Evolutionary conservation across 2,329 filamentous ascomycete species (phyloP).

Genomic region (Thermoascus crustaceus): DNA sequence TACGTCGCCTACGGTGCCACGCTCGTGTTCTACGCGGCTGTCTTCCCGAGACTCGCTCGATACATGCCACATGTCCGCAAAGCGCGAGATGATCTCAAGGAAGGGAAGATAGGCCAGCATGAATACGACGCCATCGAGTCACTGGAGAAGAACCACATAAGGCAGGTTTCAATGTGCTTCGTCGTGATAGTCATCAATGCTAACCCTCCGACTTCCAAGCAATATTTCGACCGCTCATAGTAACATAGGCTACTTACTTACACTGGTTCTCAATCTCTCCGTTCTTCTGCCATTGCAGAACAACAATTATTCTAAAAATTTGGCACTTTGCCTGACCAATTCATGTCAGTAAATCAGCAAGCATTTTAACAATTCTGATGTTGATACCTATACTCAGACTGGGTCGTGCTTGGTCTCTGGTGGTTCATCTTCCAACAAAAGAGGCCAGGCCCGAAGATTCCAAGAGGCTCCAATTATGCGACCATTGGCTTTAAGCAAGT

Average conservation of each 20-base stretch:
- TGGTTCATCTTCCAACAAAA: constrained; percentile 38
- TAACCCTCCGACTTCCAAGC: constrained; percentile 18
- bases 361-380: not conserved
- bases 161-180: constrained; percentile 12
- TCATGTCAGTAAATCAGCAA: constrained; percentile 23
- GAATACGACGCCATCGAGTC: constrained; percentile 37
- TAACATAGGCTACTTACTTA: constrained; percentile 36
- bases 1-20: constrained; percentile 35
- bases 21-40: constrained; percentile 36
- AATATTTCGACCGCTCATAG: constrained; percentile 37
- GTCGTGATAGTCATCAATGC: constrained; percentile 5
- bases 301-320: constrained; percentile 30
- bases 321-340: constrained; percentile 35
- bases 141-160: constrained; percentile 35
- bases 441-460: constrained; percentile 31
- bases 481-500: constrained; percentile 38
- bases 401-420: constrained; percentile 35
- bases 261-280: constrained; percentile 32
- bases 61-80: constrained; percentile 36
- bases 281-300: constrained; percentile 31
- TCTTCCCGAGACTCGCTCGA: constrained; percentile 33
- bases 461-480: constrained; percentile 31
- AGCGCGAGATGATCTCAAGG: constrained; percentile 32
- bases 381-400: constrained; percentile 21
- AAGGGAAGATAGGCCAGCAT: constrained; percentile 29